A percentile compares a stretch with the other conserved stretches of the same genome.
Conservation (phyloP, 2,329 filamentous ascomycete species). For the Ceratocystis diversiconidia region DNA sequence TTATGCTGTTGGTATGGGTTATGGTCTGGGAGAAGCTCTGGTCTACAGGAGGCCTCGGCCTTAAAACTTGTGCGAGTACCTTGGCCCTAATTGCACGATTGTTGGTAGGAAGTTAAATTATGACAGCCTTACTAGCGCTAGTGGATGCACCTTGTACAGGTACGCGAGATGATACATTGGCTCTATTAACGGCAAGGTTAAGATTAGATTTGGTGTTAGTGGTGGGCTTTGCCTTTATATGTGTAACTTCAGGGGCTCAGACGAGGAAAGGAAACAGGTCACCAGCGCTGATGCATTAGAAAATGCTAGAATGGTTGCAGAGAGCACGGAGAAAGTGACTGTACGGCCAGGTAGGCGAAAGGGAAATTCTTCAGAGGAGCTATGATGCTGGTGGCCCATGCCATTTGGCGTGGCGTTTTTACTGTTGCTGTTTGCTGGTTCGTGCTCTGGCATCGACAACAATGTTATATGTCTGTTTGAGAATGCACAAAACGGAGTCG, state of each 20-base stretch:
- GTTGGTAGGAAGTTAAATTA: background rate
- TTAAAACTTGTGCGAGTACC: background rate
- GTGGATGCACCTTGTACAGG: background rate
- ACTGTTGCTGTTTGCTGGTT: background rate
- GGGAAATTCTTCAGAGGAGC: background rate
- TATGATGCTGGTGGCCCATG: constrained; percentile 5
- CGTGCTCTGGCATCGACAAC: background rate
- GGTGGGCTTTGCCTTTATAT: background rate
- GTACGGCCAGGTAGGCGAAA: background rate
- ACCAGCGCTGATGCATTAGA: too few species aligned
- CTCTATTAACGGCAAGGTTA: background rate
- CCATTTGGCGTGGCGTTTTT: background rate
- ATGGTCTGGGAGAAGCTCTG: background rate
- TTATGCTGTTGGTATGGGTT: background rate
- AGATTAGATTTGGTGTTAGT: background rate
- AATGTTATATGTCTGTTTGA: background rate
- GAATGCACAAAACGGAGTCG: background rate
- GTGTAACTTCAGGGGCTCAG: background rate
- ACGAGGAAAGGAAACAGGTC: background rate
- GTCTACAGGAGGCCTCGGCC: background rate
- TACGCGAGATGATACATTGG: background rate
- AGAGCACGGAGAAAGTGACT: background rate
- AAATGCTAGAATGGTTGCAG: too few species aligned
- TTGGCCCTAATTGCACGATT: background rate
- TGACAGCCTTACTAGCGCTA: background rate